Base-by-base conservation (phyloP, 257 asterid species). In the Apocynum venetum region DNA sequence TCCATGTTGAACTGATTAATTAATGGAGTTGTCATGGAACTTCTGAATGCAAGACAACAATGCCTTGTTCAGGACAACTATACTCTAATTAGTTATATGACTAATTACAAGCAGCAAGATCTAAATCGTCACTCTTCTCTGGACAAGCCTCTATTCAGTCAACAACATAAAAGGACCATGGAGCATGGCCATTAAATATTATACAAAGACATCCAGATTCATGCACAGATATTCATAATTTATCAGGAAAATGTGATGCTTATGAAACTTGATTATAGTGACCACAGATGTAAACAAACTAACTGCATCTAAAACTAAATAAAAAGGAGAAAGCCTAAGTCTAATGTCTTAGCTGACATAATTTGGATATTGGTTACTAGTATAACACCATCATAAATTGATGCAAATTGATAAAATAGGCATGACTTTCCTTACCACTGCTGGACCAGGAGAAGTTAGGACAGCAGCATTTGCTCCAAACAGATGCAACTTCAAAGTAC, bases 361-460 rank as follows among this genome's bases (percentile, higher is more conserved):
- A 51, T n/a, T 38, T 31, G 31, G 47, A 53, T 59, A 43, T 55
- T 6, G 25, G 67, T 31, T 9, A 9, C 11, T 11, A 41, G 65
- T 43, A 13, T 35, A 59, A 55, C 15, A 60, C n/a, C 44, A 57
- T 1, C 73, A 49, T 13, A 73, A 43, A 72, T 9, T 1, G 40
- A 36, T 6, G 35, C 11, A 35, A 47, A 64, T 4, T 0, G 59
- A 49, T 38, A 38, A 46, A 73, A 48, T 49, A 36, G 75, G 25
- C 66, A 73, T 17, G 4, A 52, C 7, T 49, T 17, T 20, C 57
- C 55, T 68, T 59, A 80, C 83, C 79, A 19, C 57, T 60, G 70
- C 79, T 19, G 73, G 80, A 73, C 73, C 83, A 69, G 83, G 80
- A 80, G 83, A 57, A 56, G 83, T 47, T 46, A 80, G 69, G 55